Evolutionary conservation across 2,329 filamentous ascomycete genomes (phyloP), one percentile per base, ranked within the genome.

Genomic region (Venturia aucupariae): DNA sequence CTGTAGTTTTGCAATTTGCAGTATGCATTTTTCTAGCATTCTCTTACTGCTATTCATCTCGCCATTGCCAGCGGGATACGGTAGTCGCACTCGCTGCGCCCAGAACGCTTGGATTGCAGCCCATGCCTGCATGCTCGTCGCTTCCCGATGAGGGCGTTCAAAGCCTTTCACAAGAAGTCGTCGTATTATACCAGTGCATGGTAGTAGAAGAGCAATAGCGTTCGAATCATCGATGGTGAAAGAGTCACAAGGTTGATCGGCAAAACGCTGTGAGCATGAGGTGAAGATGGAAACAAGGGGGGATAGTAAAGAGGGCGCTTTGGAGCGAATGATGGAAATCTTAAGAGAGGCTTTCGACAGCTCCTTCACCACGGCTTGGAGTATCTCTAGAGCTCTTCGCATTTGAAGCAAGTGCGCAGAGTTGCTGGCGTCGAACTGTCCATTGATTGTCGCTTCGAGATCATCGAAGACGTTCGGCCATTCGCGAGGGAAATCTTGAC

Each of bases 1-100:
- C 73, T 97, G 94, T 3, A 99, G 79, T 75, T 97, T 99, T 3
- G 92, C 87, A 61, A 97, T 87, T 72, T 97, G 92, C 51, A 97
- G 77, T 2, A 65, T 27, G 42, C 24, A 39, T 57, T 65, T 65
- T 22, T 55, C 59, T 8, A 65, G 60, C 68, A 81, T 57, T 57
- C 13, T 39, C 30, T 41, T 55, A 22, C 62, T 63, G 35, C 41
- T 51, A 11, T 57, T 63, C 38, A 32, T 10, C 46, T 55, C 62
- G 19, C 54, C 55, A 46, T 35, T 44, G 3, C 51, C 62, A 38
- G 46, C 51, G 4, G 62, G 51, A 27, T 55, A 13, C 15, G 35
- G 46, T 24, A 54, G 48, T 38, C 51, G 62, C 4, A 44, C 51
- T 41, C 62, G 19, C 41, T 30, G 24, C 30, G 51, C 41, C 46